Evolutionary conservation across 1,284 basidiomycete species (phyloP).

Genomic region (Cystobasidium slooffiae): DNA sequence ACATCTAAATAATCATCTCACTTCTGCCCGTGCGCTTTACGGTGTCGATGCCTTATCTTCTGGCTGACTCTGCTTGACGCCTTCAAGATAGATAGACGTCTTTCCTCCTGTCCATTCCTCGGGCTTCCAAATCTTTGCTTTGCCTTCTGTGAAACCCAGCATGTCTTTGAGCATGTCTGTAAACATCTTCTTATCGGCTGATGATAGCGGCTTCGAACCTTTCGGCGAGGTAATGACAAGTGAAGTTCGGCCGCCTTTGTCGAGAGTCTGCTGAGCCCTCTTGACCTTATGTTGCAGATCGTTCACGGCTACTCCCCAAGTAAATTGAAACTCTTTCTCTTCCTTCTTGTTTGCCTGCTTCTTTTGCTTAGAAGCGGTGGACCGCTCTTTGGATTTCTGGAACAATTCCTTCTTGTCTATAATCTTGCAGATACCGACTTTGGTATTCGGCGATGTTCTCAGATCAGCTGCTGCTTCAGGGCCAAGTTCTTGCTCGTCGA

Average conservation of each 20-base stretch:
- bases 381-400: conserved; percentile 46
- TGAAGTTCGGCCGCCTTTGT: conserved; percentile 66
- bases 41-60: neutral
- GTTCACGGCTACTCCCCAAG: conserved; percentile 67
- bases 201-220: conserved; percentile 11
- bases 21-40: neutral
- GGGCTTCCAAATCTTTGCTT: conserved; percentile 32
- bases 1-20: neutral
- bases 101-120: conserved; percentile 35
- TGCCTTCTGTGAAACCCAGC: conserved; percentile 22
- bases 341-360: conserved; percentile 39
- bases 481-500: conserved; percentile 37
- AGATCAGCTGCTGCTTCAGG: conserved; percentile 16
- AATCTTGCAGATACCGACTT: conserved; percentile 56
- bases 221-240: conserved; percentile 59
- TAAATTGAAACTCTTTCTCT: conserved; percentile 72
- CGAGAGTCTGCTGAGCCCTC: conserved; percentile 66
- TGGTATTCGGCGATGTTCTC: neutral
- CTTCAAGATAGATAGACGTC: conserved; percentile 39
- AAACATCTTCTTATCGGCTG: conserved; percentile 25
- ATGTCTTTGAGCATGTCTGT: conserved; percentile 28
- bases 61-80: conserved; percentile 1
- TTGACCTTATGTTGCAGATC: conserved; percentile 72
- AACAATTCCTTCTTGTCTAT: conserved; percentile 58
- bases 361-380: conserved; percentile 53